Percentiles rank a stretch among this genome's conserved stretches.
phyloP scores from a whole-genome alignment of 768 basidiomycete genomes.

The Mrakia gelida region DNA sequence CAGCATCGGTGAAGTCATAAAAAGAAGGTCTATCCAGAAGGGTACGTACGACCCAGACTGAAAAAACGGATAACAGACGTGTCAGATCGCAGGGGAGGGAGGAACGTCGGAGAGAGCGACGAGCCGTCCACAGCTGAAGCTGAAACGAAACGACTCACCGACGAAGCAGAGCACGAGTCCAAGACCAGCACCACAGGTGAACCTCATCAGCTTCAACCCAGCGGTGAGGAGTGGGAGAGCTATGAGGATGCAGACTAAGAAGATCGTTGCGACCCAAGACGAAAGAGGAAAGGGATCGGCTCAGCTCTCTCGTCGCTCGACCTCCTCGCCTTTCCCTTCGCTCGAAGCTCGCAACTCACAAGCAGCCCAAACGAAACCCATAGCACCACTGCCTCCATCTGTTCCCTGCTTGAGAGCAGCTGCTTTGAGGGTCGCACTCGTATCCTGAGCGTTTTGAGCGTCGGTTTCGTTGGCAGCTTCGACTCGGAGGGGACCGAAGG shows the following conservation, averaged over 20 bases:
- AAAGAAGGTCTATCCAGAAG: not conserved
- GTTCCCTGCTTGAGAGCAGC: not conserved
- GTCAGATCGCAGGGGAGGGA: not conserved
- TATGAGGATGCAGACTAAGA: conserved; percentile 11
- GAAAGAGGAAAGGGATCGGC: not conserved
- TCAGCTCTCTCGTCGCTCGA: not conserved
- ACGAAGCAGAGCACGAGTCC: not conserved
- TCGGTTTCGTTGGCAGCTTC: not conserved
- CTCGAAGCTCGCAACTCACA: not conserved
- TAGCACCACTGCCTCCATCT: conserved; percentile 3
- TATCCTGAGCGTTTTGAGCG: not conserved
- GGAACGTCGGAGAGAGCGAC: not conserved
- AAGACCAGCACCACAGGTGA: conserved; percentile 18
- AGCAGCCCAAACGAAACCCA: conserved; percentile 13
- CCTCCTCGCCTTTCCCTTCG: not conserved
- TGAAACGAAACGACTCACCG: not conserved
- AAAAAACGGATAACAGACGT: not conserved
- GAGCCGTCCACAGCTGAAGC: no score
- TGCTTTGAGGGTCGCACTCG: not conserved
- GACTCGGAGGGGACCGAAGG: not conserved
- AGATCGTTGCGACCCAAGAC: no score
- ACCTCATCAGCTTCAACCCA: conserved; percentile 11
- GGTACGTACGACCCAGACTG: not conserved
- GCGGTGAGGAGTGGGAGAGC: not conserved
- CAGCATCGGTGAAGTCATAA: not conserved